phyloP scores from a whole-genome alignment of 2,329 filamentous ascomycete genomes.

The Penicillium polonicum region DNA sequence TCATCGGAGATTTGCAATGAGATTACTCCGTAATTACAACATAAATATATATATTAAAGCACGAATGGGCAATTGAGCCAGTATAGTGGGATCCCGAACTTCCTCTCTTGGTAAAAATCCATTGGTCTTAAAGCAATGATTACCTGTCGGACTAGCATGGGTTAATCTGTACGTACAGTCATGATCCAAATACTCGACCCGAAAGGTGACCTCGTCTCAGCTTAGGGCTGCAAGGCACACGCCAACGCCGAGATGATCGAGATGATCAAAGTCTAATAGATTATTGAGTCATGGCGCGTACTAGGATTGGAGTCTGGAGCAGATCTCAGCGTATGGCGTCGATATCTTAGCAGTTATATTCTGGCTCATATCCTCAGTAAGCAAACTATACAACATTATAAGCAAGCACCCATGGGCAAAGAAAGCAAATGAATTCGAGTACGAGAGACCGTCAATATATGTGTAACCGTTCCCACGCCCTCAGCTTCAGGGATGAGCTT shows the following conservation, averaged over 20 bases:
- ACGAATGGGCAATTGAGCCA: not conserved
- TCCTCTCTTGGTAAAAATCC: not conserved
- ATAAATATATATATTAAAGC: not conserved
- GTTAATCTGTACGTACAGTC: slow-evolving; percentile 2
- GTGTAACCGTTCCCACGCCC: not conserved
- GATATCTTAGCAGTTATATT: not conserved
- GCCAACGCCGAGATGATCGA: not conserved
- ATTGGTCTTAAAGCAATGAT: slow-evolving; percentile 3
- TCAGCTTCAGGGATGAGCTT: slow-evolving; percentile 2
- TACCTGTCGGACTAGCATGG: slow-evolving; percentile 6
- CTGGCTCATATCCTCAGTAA: not conserved
- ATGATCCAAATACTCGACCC: slow-evolving; percentile 3
- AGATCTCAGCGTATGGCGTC: not conserved
- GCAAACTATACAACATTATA: not conserved
- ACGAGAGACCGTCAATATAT: not conserved
- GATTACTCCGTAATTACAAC: not conserved
- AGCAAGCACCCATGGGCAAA: not conserved
- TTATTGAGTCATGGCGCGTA: not conserved
- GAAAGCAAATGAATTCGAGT: not conserved
- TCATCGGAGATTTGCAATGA: not conserved
- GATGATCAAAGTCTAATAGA: not conserved
- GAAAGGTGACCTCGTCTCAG: not conserved
- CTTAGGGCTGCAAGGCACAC: not conserved
- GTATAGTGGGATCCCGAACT: not conserved
- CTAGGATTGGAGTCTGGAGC: not conserved